Percentiles rank a stretch among this genome's conserved stretches.
Conservation (phyloP, 306 rosid species). For the Acacia crassicarpa region DNA sequence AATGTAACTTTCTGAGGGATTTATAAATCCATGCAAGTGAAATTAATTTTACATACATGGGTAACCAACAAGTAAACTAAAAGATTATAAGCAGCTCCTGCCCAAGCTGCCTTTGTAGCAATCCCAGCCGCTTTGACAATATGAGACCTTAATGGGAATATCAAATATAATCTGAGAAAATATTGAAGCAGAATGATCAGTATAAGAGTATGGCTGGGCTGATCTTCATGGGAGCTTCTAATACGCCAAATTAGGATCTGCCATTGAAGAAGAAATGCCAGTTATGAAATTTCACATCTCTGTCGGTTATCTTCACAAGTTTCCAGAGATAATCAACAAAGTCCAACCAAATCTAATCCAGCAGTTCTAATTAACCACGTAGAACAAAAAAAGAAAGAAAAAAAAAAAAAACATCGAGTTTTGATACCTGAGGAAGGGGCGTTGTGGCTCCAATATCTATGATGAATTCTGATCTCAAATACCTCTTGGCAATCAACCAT, state of each 20-base stretch:
- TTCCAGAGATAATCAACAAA: background rate
- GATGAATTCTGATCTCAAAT: slow-evolving; percentile 74
- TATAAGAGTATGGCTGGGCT: slow-evolving; percentile 70
- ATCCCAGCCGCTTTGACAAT: slow-evolving; percentile 85
- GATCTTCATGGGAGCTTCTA: slow-evolving; percentile 67
- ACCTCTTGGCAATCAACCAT: slow-evolving; percentile 56
- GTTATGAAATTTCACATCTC: slow-evolving; percentile 29
- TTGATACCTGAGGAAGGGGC: slow-evolving; percentile 93
- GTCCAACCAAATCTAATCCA: background rate
- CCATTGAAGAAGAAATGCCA: slow-evolving; percentile 26
- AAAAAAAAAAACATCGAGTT: background rate
- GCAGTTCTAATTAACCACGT: background rate
- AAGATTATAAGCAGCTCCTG: slow-evolving; percentile 95
- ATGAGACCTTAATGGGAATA: slow-evolving; percentile 83
- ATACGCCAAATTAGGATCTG: slow-evolving; percentile 93
- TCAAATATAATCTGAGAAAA: slow-evolving; percentile 77
- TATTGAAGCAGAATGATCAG: slow-evolving; percentile 83
- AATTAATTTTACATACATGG: slow-evolving; percentile 58
- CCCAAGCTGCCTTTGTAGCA: slow-evolving; percentile 92
- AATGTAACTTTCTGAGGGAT: background rate
- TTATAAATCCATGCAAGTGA: slow-evolving; percentile 10
- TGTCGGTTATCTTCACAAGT: background rate
- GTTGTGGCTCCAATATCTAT: slow-evolving; percentile 73
- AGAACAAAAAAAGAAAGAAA: background rate
- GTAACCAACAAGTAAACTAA: slow-evolving; percentile 90